Conservation (phyloP, 768 basidiomycete genomes). For the Lentinula sp. region DNA sequence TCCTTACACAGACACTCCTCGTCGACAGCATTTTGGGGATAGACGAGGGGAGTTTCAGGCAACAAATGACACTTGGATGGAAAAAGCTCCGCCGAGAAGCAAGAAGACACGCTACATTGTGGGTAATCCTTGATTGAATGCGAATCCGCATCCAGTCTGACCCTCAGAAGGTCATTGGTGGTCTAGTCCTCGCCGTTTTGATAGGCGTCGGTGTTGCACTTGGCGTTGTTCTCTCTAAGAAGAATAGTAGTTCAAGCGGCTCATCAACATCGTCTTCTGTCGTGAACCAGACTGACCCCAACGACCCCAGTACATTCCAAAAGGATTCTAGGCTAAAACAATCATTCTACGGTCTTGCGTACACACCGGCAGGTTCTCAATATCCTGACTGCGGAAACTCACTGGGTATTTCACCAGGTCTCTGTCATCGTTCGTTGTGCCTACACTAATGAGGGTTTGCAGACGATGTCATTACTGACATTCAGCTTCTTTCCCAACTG, state of each 20-base stretch:
- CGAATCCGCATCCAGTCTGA: neutral
- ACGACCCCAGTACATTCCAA: constrained; percentile 73
- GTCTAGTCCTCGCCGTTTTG: constrained; percentile 22
- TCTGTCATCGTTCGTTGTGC: constrained; percentile 31
- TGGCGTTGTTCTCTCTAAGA: constrained; percentile 35
- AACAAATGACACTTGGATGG: constrained; percentile 1
- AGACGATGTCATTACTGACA: constrained; percentile 1
- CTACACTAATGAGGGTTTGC: neutral
- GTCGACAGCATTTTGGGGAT: constrained; percentile 1
- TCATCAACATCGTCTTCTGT: neutral
- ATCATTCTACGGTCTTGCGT: constrained; percentile 79
- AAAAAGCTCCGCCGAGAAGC: neutral
- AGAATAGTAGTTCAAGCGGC: neutral
- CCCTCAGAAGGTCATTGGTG: constrained; percentile 38
- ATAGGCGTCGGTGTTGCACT: constrained; percentile 46
- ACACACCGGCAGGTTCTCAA: constrained; percentile 72
- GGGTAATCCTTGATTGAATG: neutral
- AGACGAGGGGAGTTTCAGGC: constrained; percentile 1
- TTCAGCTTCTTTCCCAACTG: constrained; percentile 78
- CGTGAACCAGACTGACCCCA: constrained; percentile 11
- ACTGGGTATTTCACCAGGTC: constrained; percentile 27
- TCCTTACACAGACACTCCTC: neutral
- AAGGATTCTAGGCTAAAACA: constrained; percentile 65
- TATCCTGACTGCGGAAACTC: constrained; percentile 63
- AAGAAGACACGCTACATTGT: constrained; percentile 1